These are phyloP conservation scores for Perkinsus marinus DNA, from an alignment of 169 alveolate species.

Conservation along the genomic window DNA sequence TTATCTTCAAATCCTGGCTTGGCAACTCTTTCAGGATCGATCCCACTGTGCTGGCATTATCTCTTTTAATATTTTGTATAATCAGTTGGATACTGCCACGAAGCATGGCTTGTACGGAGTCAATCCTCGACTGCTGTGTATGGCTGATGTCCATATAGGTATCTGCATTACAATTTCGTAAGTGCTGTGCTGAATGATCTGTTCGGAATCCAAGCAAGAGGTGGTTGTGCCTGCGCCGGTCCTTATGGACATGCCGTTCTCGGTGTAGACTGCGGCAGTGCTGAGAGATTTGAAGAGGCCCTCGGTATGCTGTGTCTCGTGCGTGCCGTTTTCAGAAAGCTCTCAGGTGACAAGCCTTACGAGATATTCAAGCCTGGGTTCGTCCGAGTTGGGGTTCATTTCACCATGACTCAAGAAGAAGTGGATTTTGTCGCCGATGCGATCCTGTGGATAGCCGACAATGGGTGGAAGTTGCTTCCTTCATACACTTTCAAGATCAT, in stretches of 20 bases:
- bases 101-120: neutral
- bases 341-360: conserved; percentile 47
- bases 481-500: conserved; percentile 54
- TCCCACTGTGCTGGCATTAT: neutral
- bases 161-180: conserved; percentile 72
- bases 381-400: conserved; percentile 71
- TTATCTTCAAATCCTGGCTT: neutral
- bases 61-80: neutral
- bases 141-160: neutral
- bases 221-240: conserved; percentile 88
- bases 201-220: conserved; percentile 78
- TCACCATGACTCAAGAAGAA: conserved; percentile 52
- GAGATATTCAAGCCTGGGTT: conserved; percentile 80
- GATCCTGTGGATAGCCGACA: conserved; percentile 53
- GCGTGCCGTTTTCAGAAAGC: neutral
- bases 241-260: conserved; percentile 62
- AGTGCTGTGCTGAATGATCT: conserved; percentile 75
- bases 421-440: conserved; percentile 50
- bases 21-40: neutral
- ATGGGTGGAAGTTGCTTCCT: conserved; percentile 73
- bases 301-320: neutral
- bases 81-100: neutral
- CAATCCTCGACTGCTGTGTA: neutral
- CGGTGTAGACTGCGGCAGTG: neutral
- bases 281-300: neutral